A percentile compares a stretch with the other conserved stretches of the same genome.
Evolutionary conservation across 164 flowering plant species (phyloP).

Genomic region (Vitis cinerea): DNA sequence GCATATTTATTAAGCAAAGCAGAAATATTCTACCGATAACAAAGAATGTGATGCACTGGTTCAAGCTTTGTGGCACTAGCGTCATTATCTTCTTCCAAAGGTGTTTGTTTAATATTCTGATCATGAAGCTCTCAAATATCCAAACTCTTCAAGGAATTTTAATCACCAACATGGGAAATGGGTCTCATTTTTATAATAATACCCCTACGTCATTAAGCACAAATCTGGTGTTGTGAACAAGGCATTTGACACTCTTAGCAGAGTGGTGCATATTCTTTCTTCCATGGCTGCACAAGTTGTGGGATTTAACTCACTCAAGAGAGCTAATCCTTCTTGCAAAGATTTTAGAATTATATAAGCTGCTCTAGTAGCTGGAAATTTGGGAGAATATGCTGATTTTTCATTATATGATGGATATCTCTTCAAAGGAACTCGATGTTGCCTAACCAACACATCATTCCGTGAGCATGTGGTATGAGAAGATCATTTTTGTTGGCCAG

Average conservation of each 20-base stretch:
- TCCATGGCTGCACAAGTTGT: background rate
- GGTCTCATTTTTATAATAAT: constrained; percentile 1
- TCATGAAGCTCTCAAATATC: too few species aligned
- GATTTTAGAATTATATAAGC: constrained; percentile 2
- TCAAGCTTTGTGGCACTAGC: background rate
- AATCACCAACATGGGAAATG: constrained; percentile 1
- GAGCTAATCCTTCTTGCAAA: background rate
- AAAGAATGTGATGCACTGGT: constrained; percentile 2
- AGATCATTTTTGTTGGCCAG: constrained; percentile 2
- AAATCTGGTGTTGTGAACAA: constrained; percentile 4
- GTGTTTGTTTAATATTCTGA: constrained; percentile 2
- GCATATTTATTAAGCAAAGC: background rate
- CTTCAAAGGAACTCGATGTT: background rate
- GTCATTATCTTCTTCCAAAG: constrained; percentile 3
- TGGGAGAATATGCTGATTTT: background rate
- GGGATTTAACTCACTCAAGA: constrained; percentile 2
- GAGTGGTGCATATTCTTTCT: background rate
- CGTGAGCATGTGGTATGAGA: background rate
- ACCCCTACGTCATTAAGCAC: constrained; percentile 1
- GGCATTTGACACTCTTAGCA: constrained; percentile 6
- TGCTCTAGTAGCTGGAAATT: background rate
- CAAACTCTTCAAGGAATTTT: too few species aligned
- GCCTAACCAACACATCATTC: background rate
- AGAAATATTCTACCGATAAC: constrained; percentile 8
- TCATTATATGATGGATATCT: constrained; percentile 4